Percentiles rank a stretch among this genome's conserved stretches.
phyloP scores from a whole-genome alignment of 768 basidiomycete species.

The Leccinum subgranulosum region DNA sequence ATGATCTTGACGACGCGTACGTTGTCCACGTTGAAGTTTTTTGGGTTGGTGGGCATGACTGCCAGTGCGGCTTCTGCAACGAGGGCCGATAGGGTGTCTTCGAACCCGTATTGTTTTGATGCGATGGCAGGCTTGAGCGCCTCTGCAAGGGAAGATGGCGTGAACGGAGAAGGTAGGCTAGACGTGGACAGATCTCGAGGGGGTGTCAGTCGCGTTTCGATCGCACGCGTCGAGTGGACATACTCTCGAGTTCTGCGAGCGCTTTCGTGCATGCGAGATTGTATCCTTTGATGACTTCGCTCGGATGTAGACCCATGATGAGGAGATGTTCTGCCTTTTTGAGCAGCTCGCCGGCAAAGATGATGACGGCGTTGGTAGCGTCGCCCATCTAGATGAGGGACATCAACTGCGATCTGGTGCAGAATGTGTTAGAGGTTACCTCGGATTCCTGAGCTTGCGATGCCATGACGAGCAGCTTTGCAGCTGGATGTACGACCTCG shows the following conservation, averaged over 20 bases:
- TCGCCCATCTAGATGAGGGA: conserved; percentile 79
- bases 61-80: conserved; percentile 92
- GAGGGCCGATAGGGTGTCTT: conserved; percentile 74
- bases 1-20: conserved; percentile 98
- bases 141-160: conserved; percentile 60
- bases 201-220: conserved; percentile 14
- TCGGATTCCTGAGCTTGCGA: conserved; percentile 95
- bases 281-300: conserved; percentile 93
- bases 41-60: conserved; percentile 85
- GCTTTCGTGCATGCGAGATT: conserved; percentile 87
- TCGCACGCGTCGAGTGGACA: conserved; percentile 31
- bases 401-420: not conserved
- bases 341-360: conserved; percentile 91
- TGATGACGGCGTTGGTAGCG: conserved; percentile 92
- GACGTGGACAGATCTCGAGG: conserved; percentile 63
- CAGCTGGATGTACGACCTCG: conserved; percentile 98
- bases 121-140: conserved; percentile 92
- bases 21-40: conserved; percentile 97
- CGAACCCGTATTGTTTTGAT: conserved; percentile 95
- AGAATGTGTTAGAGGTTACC: conserved; percentile 42
- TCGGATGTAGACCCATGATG: conserved; percentile 95
- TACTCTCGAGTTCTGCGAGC: conserved; percentile 86
- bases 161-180: conserved; percentile 69
- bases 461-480: conserved; percentile 98
- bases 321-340: conserved; percentile 91